A percentile compares a stretch with the other conserved stretches of the same genome.
These are phyloP conservation scores for Candida methanosorbosa DNA, from an alignment of 805 yeast species.

Conservation along the genomic window DNA sequence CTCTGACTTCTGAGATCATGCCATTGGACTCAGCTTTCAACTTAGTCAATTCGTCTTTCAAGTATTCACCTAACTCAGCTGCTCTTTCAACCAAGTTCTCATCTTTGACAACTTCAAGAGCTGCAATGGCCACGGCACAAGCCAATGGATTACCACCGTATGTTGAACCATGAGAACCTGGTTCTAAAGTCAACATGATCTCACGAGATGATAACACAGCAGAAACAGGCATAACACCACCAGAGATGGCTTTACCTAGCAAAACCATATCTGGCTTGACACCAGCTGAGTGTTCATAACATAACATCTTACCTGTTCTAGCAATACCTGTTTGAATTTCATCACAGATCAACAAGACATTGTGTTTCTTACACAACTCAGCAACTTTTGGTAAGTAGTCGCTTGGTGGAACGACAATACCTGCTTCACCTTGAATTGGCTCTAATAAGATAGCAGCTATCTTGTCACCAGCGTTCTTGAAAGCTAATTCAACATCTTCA, in stretches of 20 bases:
- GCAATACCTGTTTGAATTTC: slow-evolving; percentile 98
- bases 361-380: slow-evolving; percentile 70
- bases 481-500: slow-evolving; percentile 80
- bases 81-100: slow-evolving; percentile 83
- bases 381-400: slow-evolving; percentile 71
- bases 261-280: slow-evolving; percentile 86
- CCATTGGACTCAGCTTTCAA: slow-evolving; percentile 46
- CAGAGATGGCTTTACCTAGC: slow-evolving; percentile 91
- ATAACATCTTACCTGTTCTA: slow-evolving; percentile 90
- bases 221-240: slow-evolving; percentile 90
- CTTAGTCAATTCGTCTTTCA: slow-evolving; percentile 49
- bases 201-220: slow-evolving; percentile 87
- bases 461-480: slow-evolving; percentile 74
- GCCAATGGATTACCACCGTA: slow-evolving; percentile 97
- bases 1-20: slow-evolving; percentile 58
- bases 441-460: slow-evolving; percentile 88
- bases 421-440: slow-evolving; percentile 98
- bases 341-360: slow-evolving; percentile 86
- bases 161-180: slow-evolving; percentile 97
- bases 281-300: slow-evolving; percentile 73
- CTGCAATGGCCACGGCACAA: slow-evolving; percentile 88
- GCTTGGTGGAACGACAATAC: slow-evolving; percentile 86
- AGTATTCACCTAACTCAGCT: slow-evolving; percentile 55
- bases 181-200: slow-evolving; percentile 81
- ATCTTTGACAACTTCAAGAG: slow-evolving; percentile 81